A percentile compares a stretch with the other conserved stretches of the same genome.
Conservation (phyloP, 2,329 filamentous ascomycete species). For the Fusarium sp. region DNA sequence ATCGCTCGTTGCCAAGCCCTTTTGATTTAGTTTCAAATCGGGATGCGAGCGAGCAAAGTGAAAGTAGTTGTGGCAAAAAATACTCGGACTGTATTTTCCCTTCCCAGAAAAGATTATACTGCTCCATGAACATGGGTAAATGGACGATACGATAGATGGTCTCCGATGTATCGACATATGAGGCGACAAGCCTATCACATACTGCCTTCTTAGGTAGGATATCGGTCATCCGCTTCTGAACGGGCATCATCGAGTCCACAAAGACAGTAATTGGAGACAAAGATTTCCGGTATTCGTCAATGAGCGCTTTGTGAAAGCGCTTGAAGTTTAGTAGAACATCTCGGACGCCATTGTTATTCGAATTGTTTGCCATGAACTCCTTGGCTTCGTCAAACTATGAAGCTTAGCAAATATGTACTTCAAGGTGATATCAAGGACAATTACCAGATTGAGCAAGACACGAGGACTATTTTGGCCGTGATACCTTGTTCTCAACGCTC, state of each 20-base stretch:
- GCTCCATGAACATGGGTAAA: constrained; percentile 59
- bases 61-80: constrained; percentile 63
- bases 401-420: constrained; percentile 7
- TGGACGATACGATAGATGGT: constrained; percentile 64
- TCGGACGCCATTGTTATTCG: constrained; percentile 51
- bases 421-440: constrained; percentile 22
- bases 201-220: constrained; percentile 61
- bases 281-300: constrained; percentile 57
- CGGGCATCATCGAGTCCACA: constrained; percentile 66
- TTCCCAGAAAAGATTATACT: constrained; percentile 63
- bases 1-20: constrained; percentile 60
- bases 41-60: constrained; percentile 62
- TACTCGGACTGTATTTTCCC: constrained; percentile 56
- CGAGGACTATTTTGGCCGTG: constrained; percentile 64
- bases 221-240: constrained; percentile 66
- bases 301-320: constrained; percentile 58
- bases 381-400: constrained; percentile 63
- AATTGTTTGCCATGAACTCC: constrained; percentile 57
- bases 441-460: constrained; percentile 63
- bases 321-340: constrained; percentile 57
- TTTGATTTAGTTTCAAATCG: constrained; percentile 61
- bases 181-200: constrained; percentile 60
- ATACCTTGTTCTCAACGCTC: constrained; percentile 57
- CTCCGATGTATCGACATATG: constrained; percentile 62
- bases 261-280: constrained; percentile 64